A percentile compares a stretch with the other conserved stretches of the same genome.
Evolutionary conservation across 768 basidiomycete species (phyloP).

Genomic region (Tylopilus cervinicoccineus): DNA sequence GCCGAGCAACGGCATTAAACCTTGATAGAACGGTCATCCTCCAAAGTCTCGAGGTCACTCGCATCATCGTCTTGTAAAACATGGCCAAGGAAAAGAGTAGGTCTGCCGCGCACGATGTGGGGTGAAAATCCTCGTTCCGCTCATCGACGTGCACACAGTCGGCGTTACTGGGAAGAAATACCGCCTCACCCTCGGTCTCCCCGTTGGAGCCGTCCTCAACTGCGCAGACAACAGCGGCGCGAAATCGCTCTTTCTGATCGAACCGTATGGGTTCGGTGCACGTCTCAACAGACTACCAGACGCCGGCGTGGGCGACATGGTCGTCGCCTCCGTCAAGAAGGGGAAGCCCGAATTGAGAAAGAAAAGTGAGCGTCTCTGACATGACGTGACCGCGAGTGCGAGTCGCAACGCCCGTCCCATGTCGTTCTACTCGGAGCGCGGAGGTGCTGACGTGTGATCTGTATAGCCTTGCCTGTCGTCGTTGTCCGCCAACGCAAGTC

Average conservation of each 20-base stretch:
- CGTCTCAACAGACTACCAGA: slow-evolving; percentile 97
- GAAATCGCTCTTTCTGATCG: slow-evolving; percentile 92
- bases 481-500: slow-evolving; percentile 97
- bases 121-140: background rate
- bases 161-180: slow-evolving; percentile 90
- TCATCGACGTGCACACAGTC: slow-evolving; percentile 28
- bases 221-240: slow-evolving; percentile 99
- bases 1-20: slow-evolving; percentile 21
- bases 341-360: slow-evolving; percentile 99
- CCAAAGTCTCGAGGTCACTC: slow-evolving; percentile 2
- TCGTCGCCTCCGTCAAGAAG: slow-evolving; percentile 97
- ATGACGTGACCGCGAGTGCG: too few species aligned
- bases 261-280: slow-evolving; percentile 93
- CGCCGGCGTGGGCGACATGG: slow-evolving; percentile 93
- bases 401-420: background rate
- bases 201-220: slow-evolving; percentile 91
- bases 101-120: background rate
- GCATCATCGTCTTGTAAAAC: slow-evolving; percentile 5
- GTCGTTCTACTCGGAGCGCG: background rate
- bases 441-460: slow-evolving; percentile 5
- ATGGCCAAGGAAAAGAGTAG: slow-evolving; percentile 27
- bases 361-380: slow-evolving; percentile 71
- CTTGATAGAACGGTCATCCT: slow-evolving; percentile 15
- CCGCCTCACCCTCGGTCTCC: slow-evolving; percentile 92
- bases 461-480: slow-evolving; percentile 90